phyloP scores from a whole-genome alignment of 495 filamentous ascomycete species.

The Hypoxylon intermedium region DNA sequence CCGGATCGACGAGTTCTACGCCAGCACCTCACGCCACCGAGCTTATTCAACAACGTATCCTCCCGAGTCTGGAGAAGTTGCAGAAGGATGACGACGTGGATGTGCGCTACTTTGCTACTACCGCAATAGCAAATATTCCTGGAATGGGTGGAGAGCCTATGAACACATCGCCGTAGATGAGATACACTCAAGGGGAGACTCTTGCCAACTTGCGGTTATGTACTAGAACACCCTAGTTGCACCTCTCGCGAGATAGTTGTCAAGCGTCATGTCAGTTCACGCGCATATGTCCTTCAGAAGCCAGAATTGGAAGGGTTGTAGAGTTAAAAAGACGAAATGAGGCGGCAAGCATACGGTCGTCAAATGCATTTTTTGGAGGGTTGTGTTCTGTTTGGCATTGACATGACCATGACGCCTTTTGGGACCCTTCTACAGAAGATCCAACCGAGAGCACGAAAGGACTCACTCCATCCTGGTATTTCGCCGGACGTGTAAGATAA shows the following conservation, averaged over 20 bases:
- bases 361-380: conserved; percentile 34
- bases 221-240: conserved; percentile 36
- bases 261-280: conserved; percentile 9
- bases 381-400: conserved; percentile 25
- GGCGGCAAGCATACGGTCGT: conserved; percentile 25
- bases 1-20: conserved; percentile 60
- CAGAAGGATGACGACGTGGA: conserved; percentile 97
- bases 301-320: conserved; percentile 24
- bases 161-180: conserved; percentile 66
- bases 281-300: conserved; percentile 13
- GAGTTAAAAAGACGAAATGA: conserved; percentile 9
- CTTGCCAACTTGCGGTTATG: conserved; percentile 32
- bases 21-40: conserved; percentile 78
- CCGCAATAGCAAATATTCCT: conserved; percentile 51
- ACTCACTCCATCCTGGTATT: conserved; percentile 5
- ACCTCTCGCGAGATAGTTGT: conserved; percentile 36
- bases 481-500: conserved; percentile 31
- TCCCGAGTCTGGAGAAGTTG: conserved; percentile 91
- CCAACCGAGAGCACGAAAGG: not conserved
- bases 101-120: conserved; percentile 89
- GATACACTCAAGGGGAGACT: conserved; percentile 35
- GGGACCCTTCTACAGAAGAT: conserved; percentile 25
- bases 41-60: conserved; percentile 83
- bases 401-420: not conserved
- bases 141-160: conserved; percentile 60